phyloP scores from a whole-genome alignment of 2,329 filamentous ascomycete species.

The Penicillium hordei region DNA sequence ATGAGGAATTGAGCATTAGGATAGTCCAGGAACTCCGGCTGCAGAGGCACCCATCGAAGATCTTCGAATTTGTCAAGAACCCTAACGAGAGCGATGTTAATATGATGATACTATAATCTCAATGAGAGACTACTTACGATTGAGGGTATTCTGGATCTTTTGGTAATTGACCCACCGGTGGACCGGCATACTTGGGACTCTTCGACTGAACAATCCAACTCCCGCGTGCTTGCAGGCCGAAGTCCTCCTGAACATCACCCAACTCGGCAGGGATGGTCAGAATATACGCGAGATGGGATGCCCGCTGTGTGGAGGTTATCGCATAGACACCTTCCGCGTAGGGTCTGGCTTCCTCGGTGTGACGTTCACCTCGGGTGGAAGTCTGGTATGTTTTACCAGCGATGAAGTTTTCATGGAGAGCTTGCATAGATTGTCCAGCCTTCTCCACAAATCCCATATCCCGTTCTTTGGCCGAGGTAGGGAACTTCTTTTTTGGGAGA shows the following conservation, averaged over 20 bases:
- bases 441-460: constrained; percentile 87
- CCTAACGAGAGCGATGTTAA: constrained; percentile 38
- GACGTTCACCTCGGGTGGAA: constrained; percentile 69
- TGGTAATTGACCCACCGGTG: constrained; percentile 62
- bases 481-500: constrained; percentile 81
- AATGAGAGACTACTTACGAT: constrained; percentile 50
- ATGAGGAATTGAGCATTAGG: constrained; percentile 74
- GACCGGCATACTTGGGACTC: constrained; percentile 71
- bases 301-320: constrained; percentile 68
- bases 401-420: constrained; percentile 73
- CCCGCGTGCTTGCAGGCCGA: constrained; percentile 70
- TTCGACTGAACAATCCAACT: constrained; percentile 78
- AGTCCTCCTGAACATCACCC: constrained; percentile 70
- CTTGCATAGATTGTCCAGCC: constrained; percentile 61
- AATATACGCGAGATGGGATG: constrained; percentile 77
- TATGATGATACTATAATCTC: not conserved
- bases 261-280: constrained; percentile 70
- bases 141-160: constrained; percentile 69
- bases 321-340: constrained; percentile 86
- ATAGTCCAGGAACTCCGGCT: constrained; percentile 73
- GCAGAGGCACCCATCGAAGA: constrained; percentile 71
- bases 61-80: constrained; percentile 70
- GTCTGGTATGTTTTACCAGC: constrained; percentile 68
- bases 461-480: constrained; percentile 64
- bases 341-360: constrained; percentile 67